These are phyloP conservation scores for Gynandropsis gynandra DNA, from an alignment of 345 rosid species.

Conservation along the genomic window DNA sequence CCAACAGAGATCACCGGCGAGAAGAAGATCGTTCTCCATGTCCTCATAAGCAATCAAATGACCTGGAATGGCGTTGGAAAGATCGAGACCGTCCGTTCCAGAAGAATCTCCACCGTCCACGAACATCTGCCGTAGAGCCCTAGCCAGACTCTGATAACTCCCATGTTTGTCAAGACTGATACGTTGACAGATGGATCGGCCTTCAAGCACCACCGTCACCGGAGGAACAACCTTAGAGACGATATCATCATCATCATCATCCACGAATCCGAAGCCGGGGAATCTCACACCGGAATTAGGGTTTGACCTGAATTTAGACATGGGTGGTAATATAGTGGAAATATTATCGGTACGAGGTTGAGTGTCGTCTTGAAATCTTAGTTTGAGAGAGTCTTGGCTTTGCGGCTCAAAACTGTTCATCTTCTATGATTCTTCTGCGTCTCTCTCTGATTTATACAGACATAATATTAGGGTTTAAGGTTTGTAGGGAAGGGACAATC, in stretches of 20 bases:
- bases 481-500: slow-evolving; percentile 9
- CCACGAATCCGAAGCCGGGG: slow-evolving; percentile 33
- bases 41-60: slow-evolving; percentile 81
- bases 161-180: slow-evolving; percentile 68
- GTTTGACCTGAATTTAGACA: slow-evolving; percentile 26
- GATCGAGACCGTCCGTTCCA: slow-evolving; percentile 36
- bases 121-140: slow-evolving; percentile 75
- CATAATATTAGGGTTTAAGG: slow-evolving; percentile 12
- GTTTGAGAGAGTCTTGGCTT: slow-evolving; percentile 42
- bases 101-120: slow-evolving; percentile 38
- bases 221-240: slow-evolving; percentile 62
- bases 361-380: slow-evolving; percentile 39
- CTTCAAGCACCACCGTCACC: slow-evolving; percentile 79
- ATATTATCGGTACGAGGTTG: no score
- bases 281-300: slow-evolving; percentile 18
- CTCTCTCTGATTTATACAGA: not conserved
- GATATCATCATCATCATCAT: slow-evolving; percentile 55
- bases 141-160: slow-evolving; percentile 74
- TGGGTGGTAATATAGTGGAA: slow-evolving; percentile 17
- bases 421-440: no score
- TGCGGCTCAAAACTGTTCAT: slow-evolving; percentile 47
- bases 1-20: slow-evolving; percentile 89
- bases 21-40: slow-evolving; percentile 87
- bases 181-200: slow-evolving; percentile 87
- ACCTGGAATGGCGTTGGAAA: slow-evolving; percentile 80